Conservation (phyloP, 805 yeast species). For the Candida pseudofarinosa region DNA sequence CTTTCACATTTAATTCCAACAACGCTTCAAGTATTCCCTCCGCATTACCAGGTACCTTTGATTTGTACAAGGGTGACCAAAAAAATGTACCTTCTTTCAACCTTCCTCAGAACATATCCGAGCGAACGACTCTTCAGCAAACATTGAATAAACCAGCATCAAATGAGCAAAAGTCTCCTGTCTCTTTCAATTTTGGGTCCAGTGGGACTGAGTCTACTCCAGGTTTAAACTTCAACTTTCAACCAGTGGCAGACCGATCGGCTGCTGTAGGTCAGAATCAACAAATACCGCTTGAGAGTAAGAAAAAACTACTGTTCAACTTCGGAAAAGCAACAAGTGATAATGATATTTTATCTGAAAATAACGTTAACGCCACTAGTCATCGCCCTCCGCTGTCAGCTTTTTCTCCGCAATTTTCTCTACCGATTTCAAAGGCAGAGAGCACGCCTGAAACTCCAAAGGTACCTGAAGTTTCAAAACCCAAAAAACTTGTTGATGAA, state of each 20-base stretch:
- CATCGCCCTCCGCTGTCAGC: not conserved
- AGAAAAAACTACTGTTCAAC: not conserved
- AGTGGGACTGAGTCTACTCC: not conserved
- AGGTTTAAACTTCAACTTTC: not conserved
- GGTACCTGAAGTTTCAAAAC: not conserved
- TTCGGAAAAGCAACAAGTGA: not conserved
- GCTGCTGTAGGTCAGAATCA: not conserved
- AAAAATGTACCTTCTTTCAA: no score
- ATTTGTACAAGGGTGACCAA: not conserved
- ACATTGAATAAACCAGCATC: not conserved
- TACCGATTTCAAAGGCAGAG: not conserved
- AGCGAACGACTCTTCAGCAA: not conserved
- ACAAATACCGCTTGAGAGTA: no score
- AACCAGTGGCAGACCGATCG: not conserved
- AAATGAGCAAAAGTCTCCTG: not conserved
- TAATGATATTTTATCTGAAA: not conserved
- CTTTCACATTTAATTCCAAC: not conserved
- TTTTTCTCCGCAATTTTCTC: not conserved
- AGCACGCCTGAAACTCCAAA: not conserved
- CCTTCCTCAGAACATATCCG: not conserved
- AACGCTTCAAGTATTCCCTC: not conserved
- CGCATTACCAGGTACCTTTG: not conserved
- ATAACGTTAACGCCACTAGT: not conserved
- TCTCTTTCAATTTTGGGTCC: not conserved
- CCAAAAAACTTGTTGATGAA: conserved; percentile 19